Percentiles rank a stretch among this genome's conserved stretches.
phyloP scores from a whole-genome alignment of 768 basidiomycete species.

The Macrolepiota fuliginosa region DNA sequence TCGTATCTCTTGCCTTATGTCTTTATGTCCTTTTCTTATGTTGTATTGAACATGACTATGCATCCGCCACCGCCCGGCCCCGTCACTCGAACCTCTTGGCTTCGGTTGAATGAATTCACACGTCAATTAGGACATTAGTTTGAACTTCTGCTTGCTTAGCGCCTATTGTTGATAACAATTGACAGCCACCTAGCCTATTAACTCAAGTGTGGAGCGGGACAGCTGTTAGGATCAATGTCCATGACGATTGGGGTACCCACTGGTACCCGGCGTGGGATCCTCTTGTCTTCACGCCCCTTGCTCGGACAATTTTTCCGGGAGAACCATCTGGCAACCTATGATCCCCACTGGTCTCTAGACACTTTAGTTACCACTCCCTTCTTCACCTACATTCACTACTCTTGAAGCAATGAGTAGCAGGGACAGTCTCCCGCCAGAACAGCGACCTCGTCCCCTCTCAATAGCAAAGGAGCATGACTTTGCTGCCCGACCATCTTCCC shows the following conservation, averaged over 20 bases:
- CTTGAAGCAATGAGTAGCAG: constrained; percentile 12
- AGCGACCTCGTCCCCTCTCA: background rate
- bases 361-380: background rate
- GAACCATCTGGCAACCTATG: background rate
- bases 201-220: background rate
- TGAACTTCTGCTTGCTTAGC: too few relatives aligned
- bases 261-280: constrained; percentile 5
- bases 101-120: background rate
- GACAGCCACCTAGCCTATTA: background rate
- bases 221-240: background rate
- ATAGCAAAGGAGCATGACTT: constrained; percentile 22
- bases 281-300: background rate
- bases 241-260: constrained; percentile 13
- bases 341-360: background rate
- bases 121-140: too few relatives aligned
- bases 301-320: background rate
- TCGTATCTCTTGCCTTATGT: background rate
- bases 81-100: background rate
- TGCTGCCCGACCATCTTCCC: constrained; percentile 6
- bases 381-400: constrained; percentile 1
- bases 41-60: constrained; percentile 3
- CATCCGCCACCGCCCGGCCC: background rate
- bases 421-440: constrained; percentile 9
- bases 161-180: background rate
- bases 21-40: constrained; percentile 17